Evolutionary conservation across 352 stramenopile species (phyloP).

Genomic region (Phytopythium sindhum): DNA sequence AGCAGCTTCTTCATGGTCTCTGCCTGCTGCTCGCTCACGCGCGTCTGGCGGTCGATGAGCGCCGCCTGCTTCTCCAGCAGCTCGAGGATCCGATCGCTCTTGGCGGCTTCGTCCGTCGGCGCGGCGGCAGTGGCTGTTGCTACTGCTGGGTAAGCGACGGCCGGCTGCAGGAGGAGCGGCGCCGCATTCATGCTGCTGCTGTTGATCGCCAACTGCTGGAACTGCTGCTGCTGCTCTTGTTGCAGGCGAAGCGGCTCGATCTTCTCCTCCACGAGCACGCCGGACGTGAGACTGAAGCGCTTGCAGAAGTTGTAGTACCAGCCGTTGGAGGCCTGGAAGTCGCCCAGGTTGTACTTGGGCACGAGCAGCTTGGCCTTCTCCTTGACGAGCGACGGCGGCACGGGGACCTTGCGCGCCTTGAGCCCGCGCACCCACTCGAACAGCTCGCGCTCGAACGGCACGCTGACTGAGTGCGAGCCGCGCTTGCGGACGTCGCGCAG

Average conservation of each 20-base stretch:
- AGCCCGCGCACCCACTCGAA: constrained; percentile 44
- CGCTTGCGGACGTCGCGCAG: constrained; percentile 36
- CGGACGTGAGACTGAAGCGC: constrained; percentile 32
- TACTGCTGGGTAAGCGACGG: not conserved
- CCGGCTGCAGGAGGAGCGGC: not conserved
- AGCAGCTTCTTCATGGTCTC: constrained; percentile 33
- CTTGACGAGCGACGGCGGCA: constrained; percentile 44
- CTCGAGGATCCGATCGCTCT: constrained; percentile 31
- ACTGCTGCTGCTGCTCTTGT: constrained; percentile 25
- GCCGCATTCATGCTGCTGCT: constrained; percentile 3
- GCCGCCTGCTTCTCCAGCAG: constrained; percentile 32
- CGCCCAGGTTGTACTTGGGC: constrained; percentile 36
- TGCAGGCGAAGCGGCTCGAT: constrained; percentile 1
- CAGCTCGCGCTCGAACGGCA: constrained; percentile 39
- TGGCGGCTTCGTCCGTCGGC: constrained; percentile 2
- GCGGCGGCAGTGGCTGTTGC: not conserved
- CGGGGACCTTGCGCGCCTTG: constrained; percentile 38
- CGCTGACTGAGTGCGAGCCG: constrained; percentile 28
- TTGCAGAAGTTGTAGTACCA: constrained; percentile 59
- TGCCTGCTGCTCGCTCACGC: constrained; percentile 31
- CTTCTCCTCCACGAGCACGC: constrained; percentile 28
- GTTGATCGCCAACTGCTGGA: constrained; percentile 16
- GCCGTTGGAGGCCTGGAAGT: constrained; percentile 45
- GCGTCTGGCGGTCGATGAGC: constrained; percentile 35
- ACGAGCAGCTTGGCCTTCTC: constrained; percentile 48